phyloP scores from a whole-genome alignment of 176 grass and related monocot genomes.

The Oryza glumipatula region DNA sequence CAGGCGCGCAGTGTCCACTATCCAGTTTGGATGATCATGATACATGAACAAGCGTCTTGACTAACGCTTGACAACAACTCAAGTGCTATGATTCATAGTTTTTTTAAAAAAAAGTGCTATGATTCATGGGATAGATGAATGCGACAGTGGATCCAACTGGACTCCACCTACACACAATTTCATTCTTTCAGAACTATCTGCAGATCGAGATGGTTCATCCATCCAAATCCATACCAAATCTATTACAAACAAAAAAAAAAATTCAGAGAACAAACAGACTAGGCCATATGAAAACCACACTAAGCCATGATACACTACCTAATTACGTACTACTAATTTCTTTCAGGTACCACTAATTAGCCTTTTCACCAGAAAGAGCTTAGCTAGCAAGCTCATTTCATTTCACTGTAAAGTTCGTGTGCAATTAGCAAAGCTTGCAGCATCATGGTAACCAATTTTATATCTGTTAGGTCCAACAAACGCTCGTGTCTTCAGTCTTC shows the following conservation, averaged over 20 bases:
- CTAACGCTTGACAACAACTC: background rate
- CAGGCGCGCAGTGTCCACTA: background rate
- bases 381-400: background rate
- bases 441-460: background rate
- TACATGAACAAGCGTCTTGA: background rate
- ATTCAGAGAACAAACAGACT: background rate
- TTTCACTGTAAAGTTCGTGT: background rate
- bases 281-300: background rate
- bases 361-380: constrained; percentile 18
- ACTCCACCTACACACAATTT: background rate
- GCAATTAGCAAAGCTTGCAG: background rate
- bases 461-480: constrained; percentile 48
- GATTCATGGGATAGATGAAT: background rate
- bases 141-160: background rate
- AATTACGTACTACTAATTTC: background rate
- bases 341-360: background rate
- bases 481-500: background rate
- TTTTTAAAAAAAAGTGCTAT: background rate
- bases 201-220: background rate
- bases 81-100: background rate
- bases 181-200: background rate
- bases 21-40: background rate
- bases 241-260: background rate
- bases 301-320: background rate
- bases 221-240: background rate